A percentile compares a stretch with the other conserved stretches of the same genome.
These are phyloP conservation scores for Tuber indicum DNA, from an alignment of 495 filamentous ascomycete genomes.

Conservation along the genomic window DNA sequence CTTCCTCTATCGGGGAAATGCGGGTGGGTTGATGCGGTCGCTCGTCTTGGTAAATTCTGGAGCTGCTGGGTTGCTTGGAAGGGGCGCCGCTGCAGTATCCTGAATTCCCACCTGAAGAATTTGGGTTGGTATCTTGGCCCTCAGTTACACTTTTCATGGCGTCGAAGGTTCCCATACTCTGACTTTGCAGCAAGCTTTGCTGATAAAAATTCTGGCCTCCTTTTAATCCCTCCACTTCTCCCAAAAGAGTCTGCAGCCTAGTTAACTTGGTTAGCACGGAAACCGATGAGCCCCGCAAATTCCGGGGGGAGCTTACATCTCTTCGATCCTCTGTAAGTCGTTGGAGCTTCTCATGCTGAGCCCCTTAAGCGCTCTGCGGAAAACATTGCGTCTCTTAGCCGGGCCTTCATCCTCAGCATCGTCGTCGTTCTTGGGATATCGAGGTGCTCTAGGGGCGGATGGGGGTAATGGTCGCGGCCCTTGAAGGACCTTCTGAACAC, in stretches of 20 bases:
- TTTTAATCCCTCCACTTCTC: constrained; percentile 84
- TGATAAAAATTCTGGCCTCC: constrained; percentile 48
- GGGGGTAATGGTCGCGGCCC: constrained; percentile 82
- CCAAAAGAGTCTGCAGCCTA: constrained; percentile 72
- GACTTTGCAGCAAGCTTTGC: constrained; percentile 41
- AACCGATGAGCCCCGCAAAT: background rate
- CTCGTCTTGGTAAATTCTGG: constrained; percentile 41
- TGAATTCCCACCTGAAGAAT: constrained; percentile 38
- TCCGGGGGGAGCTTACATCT: constrained; percentile 52
- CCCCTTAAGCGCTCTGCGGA: constrained; percentile 83
- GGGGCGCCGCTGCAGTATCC: constrained; percentile 39
- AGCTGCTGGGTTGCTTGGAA: constrained; percentile 35
- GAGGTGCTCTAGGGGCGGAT: constrained; percentile 52
- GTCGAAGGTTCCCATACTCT: constrained; percentile 39
- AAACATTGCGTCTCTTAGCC: constrained; percentile 78
- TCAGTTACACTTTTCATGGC: constrained; percentile 34
- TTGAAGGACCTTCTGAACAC: constrained; percentile 69
- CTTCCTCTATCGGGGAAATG: constrained; percentile 46
- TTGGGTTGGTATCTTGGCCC: constrained; percentile 35
- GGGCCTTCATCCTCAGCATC: constrained; percentile 61
- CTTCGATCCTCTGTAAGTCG: constrained; percentile 86
- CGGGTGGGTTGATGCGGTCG: constrained; percentile 39
- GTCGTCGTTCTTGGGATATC: constrained; percentile 55
- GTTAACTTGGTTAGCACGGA: constrained; percentile 22
- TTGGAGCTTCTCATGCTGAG: constrained; percentile 77